Evolutionary conservation across 1,284 basidiomycete species (phyloP).

Genomic region (Inonotus hispidus): DNA sequence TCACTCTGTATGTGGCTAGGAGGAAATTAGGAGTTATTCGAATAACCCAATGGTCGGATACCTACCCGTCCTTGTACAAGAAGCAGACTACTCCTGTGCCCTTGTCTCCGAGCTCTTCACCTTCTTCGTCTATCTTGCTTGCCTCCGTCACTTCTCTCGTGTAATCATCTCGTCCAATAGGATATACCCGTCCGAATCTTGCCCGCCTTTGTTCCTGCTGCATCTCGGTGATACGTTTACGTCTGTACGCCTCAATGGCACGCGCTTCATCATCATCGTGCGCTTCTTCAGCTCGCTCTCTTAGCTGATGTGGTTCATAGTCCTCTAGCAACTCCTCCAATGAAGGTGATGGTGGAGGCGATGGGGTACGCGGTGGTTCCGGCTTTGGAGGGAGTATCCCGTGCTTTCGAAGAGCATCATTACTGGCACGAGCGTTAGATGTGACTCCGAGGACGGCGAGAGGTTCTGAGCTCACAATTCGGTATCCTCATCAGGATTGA

Average conservation of each 20-base stretch:
- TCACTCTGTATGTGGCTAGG: conserved; percentile 75
- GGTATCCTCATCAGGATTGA: conserved; percentile 85
- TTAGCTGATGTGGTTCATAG: conserved; percentile 61
- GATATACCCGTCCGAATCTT: conserved; percentile 83
- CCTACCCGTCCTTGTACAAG: conserved; percentile 84
- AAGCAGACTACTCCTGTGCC: conserved; percentile 84
- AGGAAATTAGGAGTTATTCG: neutral
- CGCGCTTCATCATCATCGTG: conserved; percentile 76
- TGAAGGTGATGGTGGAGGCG: conserved; percentile 62
- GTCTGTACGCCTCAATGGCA: conserved; percentile 64
- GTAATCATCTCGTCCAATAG: conserved; percentile 91
- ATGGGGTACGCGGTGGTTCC: conserved; percentile 64
- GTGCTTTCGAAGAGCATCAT: conserved; percentile 87
- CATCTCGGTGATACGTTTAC: conserved; percentile 66
- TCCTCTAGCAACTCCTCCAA: conserved; percentile 64
- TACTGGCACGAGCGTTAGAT: conserved; percentile 42
- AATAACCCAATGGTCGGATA: neutral
- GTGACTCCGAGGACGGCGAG: neutral
- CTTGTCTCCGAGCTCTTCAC: conserved; percentile 55
- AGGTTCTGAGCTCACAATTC: conserved; percentile 69
- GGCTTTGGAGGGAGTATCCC: conserved; percentile 82
- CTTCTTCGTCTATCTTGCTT: conserved; percentile 67
- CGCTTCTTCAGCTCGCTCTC: conserved; percentile 62
- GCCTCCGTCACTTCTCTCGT: conserved; percentile 93
- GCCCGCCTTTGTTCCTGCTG: conserved; percentile 55